Percentiles rank a stretch among this genome's conserved stretches.
phyloP scores from a whole-genome alignment of 73 alveolate genomes.

The Uronychia setigera region DNA sequence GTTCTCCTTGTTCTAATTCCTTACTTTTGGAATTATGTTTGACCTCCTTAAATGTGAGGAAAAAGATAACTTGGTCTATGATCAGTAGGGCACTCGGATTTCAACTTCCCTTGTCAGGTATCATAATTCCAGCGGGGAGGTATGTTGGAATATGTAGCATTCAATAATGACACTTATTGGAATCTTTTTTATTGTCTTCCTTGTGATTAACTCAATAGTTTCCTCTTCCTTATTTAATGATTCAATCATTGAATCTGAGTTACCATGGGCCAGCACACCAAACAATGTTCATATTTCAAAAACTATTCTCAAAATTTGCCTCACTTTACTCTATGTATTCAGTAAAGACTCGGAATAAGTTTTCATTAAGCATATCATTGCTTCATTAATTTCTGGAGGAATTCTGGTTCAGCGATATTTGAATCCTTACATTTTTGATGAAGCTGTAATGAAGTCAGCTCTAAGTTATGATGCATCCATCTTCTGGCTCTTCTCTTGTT shows the following conservation, averaged over 20 bases:
- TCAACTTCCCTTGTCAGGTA: too few species aligned
- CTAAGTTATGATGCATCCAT: not conserved
- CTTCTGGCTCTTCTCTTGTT: not conserved
- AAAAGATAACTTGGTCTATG: not conserved
- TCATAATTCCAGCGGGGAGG: not conserved
- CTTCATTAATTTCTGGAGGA: not conserved
- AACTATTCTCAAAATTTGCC: not conserved
- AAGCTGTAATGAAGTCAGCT: not conserved
- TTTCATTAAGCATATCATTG: not conserved
- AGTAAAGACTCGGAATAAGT: too few species aligned
- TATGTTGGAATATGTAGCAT: not conserved
- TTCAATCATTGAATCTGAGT: not conserved
- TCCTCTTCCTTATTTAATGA: not conserved
- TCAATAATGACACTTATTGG: too few species aligned
- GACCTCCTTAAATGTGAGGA: not conserved
- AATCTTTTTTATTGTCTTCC: not conserved
- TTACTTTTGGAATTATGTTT: not conserved
- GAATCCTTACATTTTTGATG: not conserved
- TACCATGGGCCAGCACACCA: not conserved
- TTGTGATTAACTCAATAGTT: not conserved
- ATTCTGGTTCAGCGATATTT: not conserved
- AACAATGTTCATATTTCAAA: not conserved
- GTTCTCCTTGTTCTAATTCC: not conserved
- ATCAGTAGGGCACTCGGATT: not conserved
- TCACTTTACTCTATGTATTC: not conserved